phyloP scores from a whole-genome alignment of 257 asterid species.

The Salvia miltiorrhiza region DNA sequence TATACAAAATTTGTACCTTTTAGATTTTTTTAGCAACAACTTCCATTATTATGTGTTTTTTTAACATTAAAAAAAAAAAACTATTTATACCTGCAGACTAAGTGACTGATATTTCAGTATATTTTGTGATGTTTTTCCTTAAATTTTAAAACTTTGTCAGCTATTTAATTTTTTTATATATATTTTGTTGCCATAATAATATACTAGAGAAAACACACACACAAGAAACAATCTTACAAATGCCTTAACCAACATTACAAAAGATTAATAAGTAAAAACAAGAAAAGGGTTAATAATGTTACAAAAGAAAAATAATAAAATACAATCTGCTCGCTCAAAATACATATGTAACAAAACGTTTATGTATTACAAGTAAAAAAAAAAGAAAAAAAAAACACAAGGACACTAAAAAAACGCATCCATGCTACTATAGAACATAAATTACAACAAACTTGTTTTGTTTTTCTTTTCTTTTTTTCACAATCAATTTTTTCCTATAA shows the following conservation, averaged over 20 bases:
- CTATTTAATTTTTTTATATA: too few relatives aligned
- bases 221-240: too few relatives aligned
- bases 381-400: constrained; percentile 32
- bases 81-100: too few relatives aligned
- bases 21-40: too few relatives aligned
- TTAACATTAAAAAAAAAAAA: too few relatives aligned
- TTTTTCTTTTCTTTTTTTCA: constrained; percentile 13
- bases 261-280: neutral
- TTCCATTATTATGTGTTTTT: too few relatives aligned
- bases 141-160: too few relatives aligned
- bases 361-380: constrained; percentile 8
- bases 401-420: constrained; percentile 87
- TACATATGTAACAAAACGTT: constrained; percentile 7
- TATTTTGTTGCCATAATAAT: too few relatives aligned
- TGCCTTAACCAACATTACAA: too few relatives aligned
- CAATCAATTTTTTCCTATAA: constrained; percentile 23
- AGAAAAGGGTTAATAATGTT: neutral
- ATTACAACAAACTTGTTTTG: constrained; percentile 28
- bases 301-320: neutral
- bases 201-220: too few relatives aligned
- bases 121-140: too few relatives aligned
- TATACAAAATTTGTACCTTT: neutral
- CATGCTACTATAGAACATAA: constrained; percentile 47
- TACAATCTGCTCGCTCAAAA: constrained; percentile 27
- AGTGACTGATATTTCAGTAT: too few relatives aligned